Evolutionary conservation across 2,329 filamentous ascomycete genomes (phyloP), one percentile per base, ranked within the genome.

Genomic region (Fusarium sp.): DNA sequence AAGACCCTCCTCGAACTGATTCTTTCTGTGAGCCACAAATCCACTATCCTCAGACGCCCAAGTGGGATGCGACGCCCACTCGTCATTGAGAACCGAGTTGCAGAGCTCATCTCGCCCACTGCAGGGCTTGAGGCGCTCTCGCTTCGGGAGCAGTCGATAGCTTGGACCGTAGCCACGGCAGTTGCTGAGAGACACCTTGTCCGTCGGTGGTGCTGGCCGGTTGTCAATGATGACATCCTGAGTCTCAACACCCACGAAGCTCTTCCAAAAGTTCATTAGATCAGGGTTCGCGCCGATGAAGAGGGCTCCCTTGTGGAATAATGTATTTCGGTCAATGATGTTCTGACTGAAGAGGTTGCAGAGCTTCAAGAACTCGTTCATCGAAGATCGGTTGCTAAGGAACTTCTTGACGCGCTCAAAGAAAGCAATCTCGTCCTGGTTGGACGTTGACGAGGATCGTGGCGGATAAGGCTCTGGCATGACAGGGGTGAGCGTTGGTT

Each of bases 11-110:
- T 99, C 96, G 70, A 91, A 97, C 59, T 91, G 89, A 74, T 99
- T 99, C 86, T 99, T 99, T 67, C 95, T 89, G 81, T 99, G 96
- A 11, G 96, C 96, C 64, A 99, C 95, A 74, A 99, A 99, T 0
- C 96, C 96, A 46, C 93, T 97, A 77, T 99, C 96, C 79, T 99
- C 96, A 1, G 95, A 98, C 1, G 95, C 96, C 96, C 96, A 99
- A 0, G 96, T 99, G 4, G 96, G 96, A 81, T 99, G 96, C 25
- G 95, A 98, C 2, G 96, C 96, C 96, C 96, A 99, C 72, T 97
- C 93, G 73, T 99, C 96, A 71, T 99, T 99, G 59, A 99, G 84
- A 0, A 99, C 95, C 23, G 91, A 90, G 72, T 93, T 91, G 81
- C 96, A 99, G 72, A 99, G 90, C 78, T 97, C 93, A 76, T 99